Percentiles rank a stretch among this genome's conserved stretches.
Conservation (phyloP, 495 filamentous ascomycete genomes). For the Annulohypoxylon moriforme region DNA sequence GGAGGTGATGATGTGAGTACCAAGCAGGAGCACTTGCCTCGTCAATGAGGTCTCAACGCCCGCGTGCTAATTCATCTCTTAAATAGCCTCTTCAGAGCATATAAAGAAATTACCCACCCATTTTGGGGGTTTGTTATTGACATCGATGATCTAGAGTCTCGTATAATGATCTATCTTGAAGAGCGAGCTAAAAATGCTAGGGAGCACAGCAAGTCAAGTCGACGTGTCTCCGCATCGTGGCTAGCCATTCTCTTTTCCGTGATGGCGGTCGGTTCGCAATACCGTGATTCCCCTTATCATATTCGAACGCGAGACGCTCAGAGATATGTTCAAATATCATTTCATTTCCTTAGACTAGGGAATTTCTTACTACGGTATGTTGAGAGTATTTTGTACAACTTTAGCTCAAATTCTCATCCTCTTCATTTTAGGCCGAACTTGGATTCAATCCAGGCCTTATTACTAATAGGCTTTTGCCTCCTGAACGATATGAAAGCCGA, state of each 20-base stretch:
- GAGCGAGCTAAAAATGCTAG: conserved; percentile 68
- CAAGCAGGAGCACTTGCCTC: conserved; percentile 18
- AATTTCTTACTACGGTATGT: conserved; percentile 64
- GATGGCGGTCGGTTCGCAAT: conserved; percentile 84
- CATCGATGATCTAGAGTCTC: conserved; percentile 71
- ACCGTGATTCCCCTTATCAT: conserved; percentile 72
- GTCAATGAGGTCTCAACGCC: neutral
- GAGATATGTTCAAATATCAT: conserved; percentile 66
- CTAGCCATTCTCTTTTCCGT: conserved; percentile 82
- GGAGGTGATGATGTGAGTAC: conserved; percentile 65
- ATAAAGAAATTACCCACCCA: conserved; percentile 80
- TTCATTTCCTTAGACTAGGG: conserved; percentile 64
- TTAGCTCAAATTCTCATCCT: conserved; percentile 4
- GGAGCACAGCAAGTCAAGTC: conserved; percentile 59
- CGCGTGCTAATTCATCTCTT: conserved; percentile 2
- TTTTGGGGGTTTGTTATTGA: conserved; percentile 84
- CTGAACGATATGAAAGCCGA: conserved; percentile 71
- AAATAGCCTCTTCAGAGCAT: conserved; percentile 73
- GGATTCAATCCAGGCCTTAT: conserved; percentile 67
- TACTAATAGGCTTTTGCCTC: conserved; percentile 65
- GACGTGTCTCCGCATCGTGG: conserved; percentile 71
- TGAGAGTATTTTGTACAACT: neutral
- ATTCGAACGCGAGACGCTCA: conserved; percentile 64
- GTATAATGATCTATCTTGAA: conserved; percentile 73
- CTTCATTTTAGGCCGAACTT: conserved; percentile 58